Base-by-base conservation (phyloP, 257 asterid species). In the Thymus mandschuricus region DNA sequence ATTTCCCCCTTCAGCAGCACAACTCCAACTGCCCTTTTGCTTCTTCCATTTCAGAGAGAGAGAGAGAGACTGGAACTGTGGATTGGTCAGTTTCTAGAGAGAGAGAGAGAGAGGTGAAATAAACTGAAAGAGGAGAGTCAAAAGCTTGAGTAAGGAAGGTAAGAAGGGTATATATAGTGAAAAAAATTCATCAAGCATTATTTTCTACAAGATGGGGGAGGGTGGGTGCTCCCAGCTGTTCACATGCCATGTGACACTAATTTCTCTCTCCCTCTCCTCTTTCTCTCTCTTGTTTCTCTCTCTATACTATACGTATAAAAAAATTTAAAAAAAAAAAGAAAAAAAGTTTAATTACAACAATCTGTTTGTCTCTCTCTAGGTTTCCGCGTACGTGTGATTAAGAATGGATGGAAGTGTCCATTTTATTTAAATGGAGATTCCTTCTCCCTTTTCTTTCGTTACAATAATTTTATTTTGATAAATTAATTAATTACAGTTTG, bases 241-340 rank as follows among this genome's bases (percentile, higher is more conserved):
- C 95, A 92, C 95, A 92, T 90, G 96, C 86, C 93, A 82, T 86
- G 92, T 89, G 90, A 86, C 90, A 87, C 89, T 67, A 63, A 71
- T 76, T 71, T 77, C 21, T 6, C 66, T 58, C 33, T 13, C 61
- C 64, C 29, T 70, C 61, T 60, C 71, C 69, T 71, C 52, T 71
- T 9, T 78, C 49, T 68, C 56, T 64, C 75, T 77, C 69, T 67
- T 6, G 63, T 58, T 35, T 13, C 49, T 68, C 56, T 64, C 75
- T 77, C 69, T 67, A 72, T 66, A 67, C 8, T 48, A 11, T 35
- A n/a, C 13, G 48, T 5, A 30, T 33, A 21, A 21, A 21, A 21
- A 21, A 21, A 21, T 21, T 21, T 21, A 21, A 21, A 21, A 21
- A 21, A 21, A 21, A 21, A 21, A 21, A 34, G 1, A 52, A 61